Conservation (phyloP, 257 asterid species). For the Primulina huaijiensis region DNA sequence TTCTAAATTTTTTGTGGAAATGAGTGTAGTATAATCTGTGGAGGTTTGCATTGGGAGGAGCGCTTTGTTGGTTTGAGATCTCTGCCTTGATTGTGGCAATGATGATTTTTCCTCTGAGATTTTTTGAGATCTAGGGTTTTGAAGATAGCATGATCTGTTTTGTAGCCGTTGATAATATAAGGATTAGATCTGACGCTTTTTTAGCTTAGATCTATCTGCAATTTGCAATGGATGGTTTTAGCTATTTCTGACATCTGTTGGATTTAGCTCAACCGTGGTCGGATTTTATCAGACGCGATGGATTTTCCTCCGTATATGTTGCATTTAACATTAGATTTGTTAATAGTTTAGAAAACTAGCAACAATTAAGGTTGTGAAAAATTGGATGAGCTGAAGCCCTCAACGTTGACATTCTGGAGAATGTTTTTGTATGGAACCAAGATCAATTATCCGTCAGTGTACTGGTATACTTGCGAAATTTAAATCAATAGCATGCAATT, state of each 20-base stretch:
- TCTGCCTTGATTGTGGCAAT: conserved; percentile 4
- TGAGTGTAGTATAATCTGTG: too few relatives aligned
- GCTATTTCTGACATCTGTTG: background rate
- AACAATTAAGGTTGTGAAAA: background rate
- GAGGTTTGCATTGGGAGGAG: background rate
- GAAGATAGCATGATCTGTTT: background rate
- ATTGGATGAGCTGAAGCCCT: background rate
- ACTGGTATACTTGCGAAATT: background rate
- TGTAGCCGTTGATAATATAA: background rate
- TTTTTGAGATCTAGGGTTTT: background rate
- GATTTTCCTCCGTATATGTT: background rate
- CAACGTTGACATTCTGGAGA: background rate
- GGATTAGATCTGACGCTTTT: conserved; percentile 27
- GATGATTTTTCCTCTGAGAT: background rate
- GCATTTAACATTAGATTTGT: background rate
- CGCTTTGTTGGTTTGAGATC: conserved; percentile 25
- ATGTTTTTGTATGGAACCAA: background rate
- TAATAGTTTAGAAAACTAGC: background rate
- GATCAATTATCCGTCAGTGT: background rate
- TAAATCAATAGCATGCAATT: background rate
- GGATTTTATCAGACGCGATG: background rate
- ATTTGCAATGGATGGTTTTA: background rate
- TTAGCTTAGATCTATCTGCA: conserved; percentile 2
- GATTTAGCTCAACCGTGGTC: background rate
- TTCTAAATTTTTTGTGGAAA: background rate